Base-by-base conservation (phyloP, 192 early-diverging fungal genomes). In the Backusella morwellensis region DNA sequence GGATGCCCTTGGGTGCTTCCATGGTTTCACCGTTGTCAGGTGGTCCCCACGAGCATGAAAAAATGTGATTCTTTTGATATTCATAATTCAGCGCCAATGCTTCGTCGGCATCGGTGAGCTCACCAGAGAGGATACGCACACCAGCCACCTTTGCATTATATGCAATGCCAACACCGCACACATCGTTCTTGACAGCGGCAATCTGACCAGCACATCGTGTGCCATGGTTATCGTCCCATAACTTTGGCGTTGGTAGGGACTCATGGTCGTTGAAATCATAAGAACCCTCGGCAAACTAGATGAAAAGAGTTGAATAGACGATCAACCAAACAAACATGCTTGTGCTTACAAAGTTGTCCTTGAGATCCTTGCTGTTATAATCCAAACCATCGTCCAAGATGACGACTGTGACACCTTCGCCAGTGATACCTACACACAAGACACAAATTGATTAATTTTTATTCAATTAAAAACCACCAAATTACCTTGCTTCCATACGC, bases 311-410 rank as follows among this genome's bases (percentile, higher is more conserved):
- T 34, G 12, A 14, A 23, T 11, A 44, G 7, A 6, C 12, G 67
- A 42, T 29, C 32, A 32, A 32, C 1, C 14, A 35, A 32, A 41
- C 34, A 47, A 3, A 32, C 32, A 0, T 54, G 5, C 23, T 54
- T 11, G 1, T 29, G 56, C 56, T 72, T 80, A 80, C 93, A 88
- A 95, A 95, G 85, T 93, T 93, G 17, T 85, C 90, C 68, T 86
- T 81, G 38, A 97, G 80, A 82, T 97, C 95, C 17, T 88, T 78
- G 81, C 86, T 87, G 8, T 86, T 85, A 76, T 91, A 92, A 76
- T 97, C 94, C 77, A 97, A 77, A 7, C 95, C 95, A 74, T 97
- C 95, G 80, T 97, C 95, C 29, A 97, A 85, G 75, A 97, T 91
- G 56, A 88, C 92, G 1, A 97, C 94, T 3, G 86, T 91, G 0